Evolutionary conservation across 768 basidiomycete species (phyloP).

Genomic region (Trametes cingulata): DNA sequence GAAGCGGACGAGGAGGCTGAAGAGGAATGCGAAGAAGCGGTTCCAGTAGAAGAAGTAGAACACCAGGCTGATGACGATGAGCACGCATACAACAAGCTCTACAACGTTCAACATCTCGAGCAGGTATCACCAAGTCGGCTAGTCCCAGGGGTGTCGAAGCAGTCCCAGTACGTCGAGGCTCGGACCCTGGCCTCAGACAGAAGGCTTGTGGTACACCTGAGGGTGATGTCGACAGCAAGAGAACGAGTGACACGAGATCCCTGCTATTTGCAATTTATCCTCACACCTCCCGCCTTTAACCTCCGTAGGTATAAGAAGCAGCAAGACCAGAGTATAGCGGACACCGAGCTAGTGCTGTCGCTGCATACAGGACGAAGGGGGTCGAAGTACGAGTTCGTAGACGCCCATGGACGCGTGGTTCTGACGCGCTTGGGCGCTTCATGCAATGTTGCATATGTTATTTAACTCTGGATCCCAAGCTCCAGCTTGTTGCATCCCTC

Average conservation of each 20-base stretch:
- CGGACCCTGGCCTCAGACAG: no score
- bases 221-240: neutral
- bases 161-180: neutral
- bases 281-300: neutral
- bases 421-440: neutral
- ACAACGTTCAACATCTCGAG: conserved; percentile 54
- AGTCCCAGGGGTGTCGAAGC: neutral
- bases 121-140: no score
- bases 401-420: neutral
- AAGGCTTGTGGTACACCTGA: no score
- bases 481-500: neutral
- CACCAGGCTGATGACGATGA: conserved; percentile 53
- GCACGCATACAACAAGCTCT: conserved; percentile 65
- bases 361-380: neutral
- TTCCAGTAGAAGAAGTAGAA: conserved; percentile 93
- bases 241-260: no score
- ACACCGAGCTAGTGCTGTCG: neutral
- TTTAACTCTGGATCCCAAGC: neutral
- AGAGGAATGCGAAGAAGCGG: conserved; percentile 69
- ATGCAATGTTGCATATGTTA: no score
- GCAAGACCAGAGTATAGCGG: neutral
- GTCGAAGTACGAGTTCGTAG: neutral
- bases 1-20: conserved; percentile 67
- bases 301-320: neutral
- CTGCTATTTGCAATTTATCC: neutral